Evolutionary conservation across 306 rosid species (phyloP).

Genomic region (Cucurbita ficifolia): DNA sequence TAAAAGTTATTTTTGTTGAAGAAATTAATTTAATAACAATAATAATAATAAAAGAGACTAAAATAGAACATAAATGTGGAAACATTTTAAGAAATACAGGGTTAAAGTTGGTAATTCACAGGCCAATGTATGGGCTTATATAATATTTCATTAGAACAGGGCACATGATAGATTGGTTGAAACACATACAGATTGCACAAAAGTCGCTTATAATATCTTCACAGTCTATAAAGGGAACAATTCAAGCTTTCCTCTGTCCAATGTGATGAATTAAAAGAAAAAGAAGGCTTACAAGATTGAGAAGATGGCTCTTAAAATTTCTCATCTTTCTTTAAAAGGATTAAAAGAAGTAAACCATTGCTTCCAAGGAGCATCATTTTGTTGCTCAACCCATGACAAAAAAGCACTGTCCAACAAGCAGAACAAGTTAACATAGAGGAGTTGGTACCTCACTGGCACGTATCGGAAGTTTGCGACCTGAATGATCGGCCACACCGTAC

Average conservation of each 20-base stretch:
- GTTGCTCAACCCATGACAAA: slow-evolving; percentile 95
- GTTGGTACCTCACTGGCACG: slow-evolving; percentile 81
- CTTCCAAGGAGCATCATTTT: slow-evolving; percentile 88
- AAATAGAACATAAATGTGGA: background rate
- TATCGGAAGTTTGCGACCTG: slow-evolving; percentile 75
- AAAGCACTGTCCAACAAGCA: slow-evolving; percentile 84
- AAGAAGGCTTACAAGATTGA: background rate
- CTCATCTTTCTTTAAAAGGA: slow-evolving; percentile 27
- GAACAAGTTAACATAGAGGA: slow-evolving; percentile 76
- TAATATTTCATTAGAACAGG: background rate
- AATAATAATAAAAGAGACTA: too few species aligned
- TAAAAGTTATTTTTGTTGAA: too few species aligned
- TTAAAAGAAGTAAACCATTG: slow-evolving; percentile 53
- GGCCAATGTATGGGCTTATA: background rate
- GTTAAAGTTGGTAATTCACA: background rate
- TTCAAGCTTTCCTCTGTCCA: background rate
- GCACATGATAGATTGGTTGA: background rate
- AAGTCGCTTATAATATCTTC: slow-evolving; percentile 1
- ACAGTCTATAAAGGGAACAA: background rate
- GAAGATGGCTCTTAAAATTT: background rate
- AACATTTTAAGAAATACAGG: background rate
- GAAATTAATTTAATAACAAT: too few species aligned
- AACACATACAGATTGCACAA: background rate
- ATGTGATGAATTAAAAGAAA: background rate
- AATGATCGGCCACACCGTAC: slow-evolving; percentile 71